Conservation (phyloP, 2,329 filamentous ascomycete species). For the Aspergillus flavus region DNA sequence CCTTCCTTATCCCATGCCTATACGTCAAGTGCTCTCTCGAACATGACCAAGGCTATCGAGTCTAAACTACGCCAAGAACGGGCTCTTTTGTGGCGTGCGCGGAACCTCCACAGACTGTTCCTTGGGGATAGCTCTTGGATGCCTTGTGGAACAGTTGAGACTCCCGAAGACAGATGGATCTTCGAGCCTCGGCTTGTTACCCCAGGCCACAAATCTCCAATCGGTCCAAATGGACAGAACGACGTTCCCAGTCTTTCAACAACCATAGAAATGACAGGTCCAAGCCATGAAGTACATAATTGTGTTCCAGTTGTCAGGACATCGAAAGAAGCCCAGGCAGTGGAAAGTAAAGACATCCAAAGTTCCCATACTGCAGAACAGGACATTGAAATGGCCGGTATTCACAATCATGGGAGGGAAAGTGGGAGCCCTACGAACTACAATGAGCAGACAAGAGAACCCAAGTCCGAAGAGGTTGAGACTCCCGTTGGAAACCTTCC, state of each 20-base stretch:
- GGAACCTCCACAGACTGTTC: slow-evolving; percentile 60
- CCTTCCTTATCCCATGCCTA: slow-evolving; percentile 62
- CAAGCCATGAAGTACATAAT: slow-evolving; percentile 18
- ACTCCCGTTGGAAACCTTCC: slow-evolving; percentile 37
- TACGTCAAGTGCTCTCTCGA: slow-evolving; percentile 59
- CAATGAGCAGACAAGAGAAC: slow-evolving; percentile 22
- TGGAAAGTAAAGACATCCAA: slow-evolving; percentile 15
- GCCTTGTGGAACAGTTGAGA: slow-evolving; percentile 57
- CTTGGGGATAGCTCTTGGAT: slow-evolving; percentile 64
- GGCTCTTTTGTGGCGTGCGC: slow-evolving; percentile 58
- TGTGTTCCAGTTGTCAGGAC: slow-evolving; percentile 9
- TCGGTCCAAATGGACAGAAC: slow-evolving; percentile 21
- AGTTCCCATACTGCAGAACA: slow-evolving; percentile 14
- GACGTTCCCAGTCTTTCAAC: slow-evolving; percentile 15
- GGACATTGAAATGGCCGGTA: slow-evolving; percentile 41
- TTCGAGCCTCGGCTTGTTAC: slow-evolving; percentile 42
- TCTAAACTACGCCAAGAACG: slow-evolving; percentile 61
- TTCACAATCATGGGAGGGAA: slow-evolving; percentile 17
- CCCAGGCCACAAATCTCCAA: slow-evolving; percentile 18
- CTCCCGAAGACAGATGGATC: slow-evolving; percentile 51
- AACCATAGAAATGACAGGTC: slow-evolving; percentile 8
- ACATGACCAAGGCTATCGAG: slow-evolving; percentile 59
- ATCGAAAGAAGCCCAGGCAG: slow-evolving; percentile 14
- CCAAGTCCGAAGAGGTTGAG: slow-evolving; percentile 42
- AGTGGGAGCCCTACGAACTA: slow-evolving; percentile 10